phyloP scores from a whole-genome alignment of 1,284 basidiomycete species.

The Peniophora sp. region DNA sequence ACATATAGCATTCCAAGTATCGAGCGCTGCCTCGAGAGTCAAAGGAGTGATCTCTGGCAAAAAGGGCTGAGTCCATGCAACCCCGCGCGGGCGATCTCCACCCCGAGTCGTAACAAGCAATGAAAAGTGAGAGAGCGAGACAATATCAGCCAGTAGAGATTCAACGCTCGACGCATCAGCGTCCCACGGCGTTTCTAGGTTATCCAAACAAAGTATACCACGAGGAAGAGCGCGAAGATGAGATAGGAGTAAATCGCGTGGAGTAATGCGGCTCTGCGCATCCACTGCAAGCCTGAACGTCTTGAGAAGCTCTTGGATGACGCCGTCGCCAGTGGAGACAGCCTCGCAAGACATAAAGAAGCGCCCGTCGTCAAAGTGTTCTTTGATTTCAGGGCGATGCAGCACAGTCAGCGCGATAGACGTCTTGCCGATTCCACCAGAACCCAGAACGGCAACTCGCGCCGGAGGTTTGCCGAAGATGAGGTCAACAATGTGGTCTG shows the following conservation, averaged over 20 bases:
- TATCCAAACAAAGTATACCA: slow-evolving; percentile 21
- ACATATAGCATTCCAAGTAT: background rate
- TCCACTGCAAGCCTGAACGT: slow-evolving; percentile 6
- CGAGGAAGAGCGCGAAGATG: slow-evolving; percentile 12
- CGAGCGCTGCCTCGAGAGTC: background rate
- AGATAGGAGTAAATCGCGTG: background rate
- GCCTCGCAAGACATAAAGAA: slow-evolving; percentile 22
- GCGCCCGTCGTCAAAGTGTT: slow-evolving; percentile 11
- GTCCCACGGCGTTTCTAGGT: slow-evolving; percentile 25
- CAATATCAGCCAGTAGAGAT: background rate
- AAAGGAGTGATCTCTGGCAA: background rate
- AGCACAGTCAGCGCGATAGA: slow-evolving; percentile 20
- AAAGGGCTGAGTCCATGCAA: background rate
- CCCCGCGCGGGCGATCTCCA: background rate
- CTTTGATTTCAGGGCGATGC: slow-evolving; percentile 9
- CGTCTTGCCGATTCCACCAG: slow-evolving; percentile 29
- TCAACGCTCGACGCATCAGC: background rate
- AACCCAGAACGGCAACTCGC: slow-evolving; percentile 20
- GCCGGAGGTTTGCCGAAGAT: background rate
- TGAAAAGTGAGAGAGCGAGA: background rate
- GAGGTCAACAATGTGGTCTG: background rate
- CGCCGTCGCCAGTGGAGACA: slow-evolving; percentile 10
- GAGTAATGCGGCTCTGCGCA: background rate
- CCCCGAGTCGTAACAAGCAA: slow-evolving; percentile 2
- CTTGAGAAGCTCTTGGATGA: slow-evolving; percentile 14